Evolutionary conservation across 1,284 basidiomycete genomes (phyloP).

Genomic region (Rhodofomes roseus): DNA sequence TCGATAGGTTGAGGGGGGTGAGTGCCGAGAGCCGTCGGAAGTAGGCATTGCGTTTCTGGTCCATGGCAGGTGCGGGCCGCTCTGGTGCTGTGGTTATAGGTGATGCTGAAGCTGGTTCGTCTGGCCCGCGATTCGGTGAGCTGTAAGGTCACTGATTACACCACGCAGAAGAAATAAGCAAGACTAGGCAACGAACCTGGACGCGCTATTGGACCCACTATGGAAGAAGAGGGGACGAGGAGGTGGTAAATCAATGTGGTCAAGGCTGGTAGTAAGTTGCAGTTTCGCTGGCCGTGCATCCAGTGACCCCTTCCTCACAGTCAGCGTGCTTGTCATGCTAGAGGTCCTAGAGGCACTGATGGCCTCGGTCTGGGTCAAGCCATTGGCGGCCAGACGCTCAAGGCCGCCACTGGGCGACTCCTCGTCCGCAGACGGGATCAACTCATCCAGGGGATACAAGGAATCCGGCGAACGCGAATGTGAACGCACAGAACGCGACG

Average conservation of each 20-base stretch:
- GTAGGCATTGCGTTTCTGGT: constrained; percentile 87
- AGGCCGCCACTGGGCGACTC: constrained; percentile 16
- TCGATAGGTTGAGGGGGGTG: constrained; percentile 62
- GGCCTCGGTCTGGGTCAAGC: constrained; percentile 57
- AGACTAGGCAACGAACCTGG: background rate
- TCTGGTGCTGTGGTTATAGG: constrained; percentile 32
- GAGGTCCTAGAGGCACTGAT: constrained; percentile 30
- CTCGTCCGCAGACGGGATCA: constrained; percentile 33
- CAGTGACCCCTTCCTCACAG: constrained; percentile 82
- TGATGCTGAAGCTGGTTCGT: constrained; percentile 37
- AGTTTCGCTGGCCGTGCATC: constrained; percentile 67
- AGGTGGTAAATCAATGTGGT: constrained; percentile 2
- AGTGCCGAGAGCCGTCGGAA: constrained; percentile 85
- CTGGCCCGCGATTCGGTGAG: constrained; percentile 22
- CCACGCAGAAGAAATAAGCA: background rate
- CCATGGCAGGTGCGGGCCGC: constrained; percentile 52
- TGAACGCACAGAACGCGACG: constrained; percentile 38
- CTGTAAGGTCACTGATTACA: background rate
- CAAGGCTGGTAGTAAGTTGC: constrained; percentile 28
- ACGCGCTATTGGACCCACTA: background rate
- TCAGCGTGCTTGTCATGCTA: constrained; percentile 37
- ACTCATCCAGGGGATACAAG: constrained; percentile 54
- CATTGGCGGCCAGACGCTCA: constrained; percentile 34
- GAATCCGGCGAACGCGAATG: constrained; percentile 52
- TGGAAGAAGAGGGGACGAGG: constrained; percentile 1